Evolutionary conservation across 2,329 filamentous ascomycete genomes (phyloP).

Genomic region (Trichoderma arundinaceum): DNA sequence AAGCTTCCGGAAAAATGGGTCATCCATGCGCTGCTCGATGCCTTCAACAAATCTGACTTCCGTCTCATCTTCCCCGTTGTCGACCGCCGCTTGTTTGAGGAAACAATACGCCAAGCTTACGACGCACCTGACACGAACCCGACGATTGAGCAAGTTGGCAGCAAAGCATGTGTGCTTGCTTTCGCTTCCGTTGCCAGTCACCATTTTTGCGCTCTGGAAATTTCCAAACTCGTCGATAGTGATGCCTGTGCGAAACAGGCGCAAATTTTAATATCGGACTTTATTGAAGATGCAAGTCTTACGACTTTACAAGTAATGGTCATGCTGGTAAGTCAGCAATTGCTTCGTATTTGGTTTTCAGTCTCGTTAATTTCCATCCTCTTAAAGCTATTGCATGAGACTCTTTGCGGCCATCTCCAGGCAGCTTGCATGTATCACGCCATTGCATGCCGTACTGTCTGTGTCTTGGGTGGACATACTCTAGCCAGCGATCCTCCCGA

Average conservation of each 20-base stretch:
- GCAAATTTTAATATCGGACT: constrained; percentile 49
- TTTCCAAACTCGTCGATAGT: constrained; percentile 43
- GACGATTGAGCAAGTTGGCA: constrained; percentile 42
- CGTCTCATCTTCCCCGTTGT: constrained; percentile 56
- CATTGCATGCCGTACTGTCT: constrained; percentile 54
- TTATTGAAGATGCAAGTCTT: constrained; percentile 52
- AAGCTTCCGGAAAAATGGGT: constrained; percentile 47
- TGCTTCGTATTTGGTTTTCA: background rate
- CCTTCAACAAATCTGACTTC: constrained; percentile 44
- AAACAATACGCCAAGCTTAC: constrained; percentile 55
- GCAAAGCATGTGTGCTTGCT: constrained; percentile 55
- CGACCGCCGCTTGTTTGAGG: constrained; percentile 53
- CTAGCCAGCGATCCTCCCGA: constrained; percentile 32
- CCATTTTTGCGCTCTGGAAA: constrained; percentile 35
- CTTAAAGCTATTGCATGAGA: constrained; percentile 49
- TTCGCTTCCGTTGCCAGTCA: constrained; percentile 50
- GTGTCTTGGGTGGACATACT: constrained; percentile 55
- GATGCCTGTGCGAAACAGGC: constrained; percentile 50
- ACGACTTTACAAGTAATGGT: constrained; percentile 52
- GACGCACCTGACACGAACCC: constrained; percentile 33
- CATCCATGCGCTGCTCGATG: constrained; percentile 37
- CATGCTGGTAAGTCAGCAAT: constrained; percentile 52
- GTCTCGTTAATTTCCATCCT: background rate
- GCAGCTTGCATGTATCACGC: constrained; percentile 52
- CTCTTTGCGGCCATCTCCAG: constrained; percentile 54